Base-by-base conservation (phyloP, 495 filamentous ascomycete species). In the Chaetomium cochliodes region DNA sequence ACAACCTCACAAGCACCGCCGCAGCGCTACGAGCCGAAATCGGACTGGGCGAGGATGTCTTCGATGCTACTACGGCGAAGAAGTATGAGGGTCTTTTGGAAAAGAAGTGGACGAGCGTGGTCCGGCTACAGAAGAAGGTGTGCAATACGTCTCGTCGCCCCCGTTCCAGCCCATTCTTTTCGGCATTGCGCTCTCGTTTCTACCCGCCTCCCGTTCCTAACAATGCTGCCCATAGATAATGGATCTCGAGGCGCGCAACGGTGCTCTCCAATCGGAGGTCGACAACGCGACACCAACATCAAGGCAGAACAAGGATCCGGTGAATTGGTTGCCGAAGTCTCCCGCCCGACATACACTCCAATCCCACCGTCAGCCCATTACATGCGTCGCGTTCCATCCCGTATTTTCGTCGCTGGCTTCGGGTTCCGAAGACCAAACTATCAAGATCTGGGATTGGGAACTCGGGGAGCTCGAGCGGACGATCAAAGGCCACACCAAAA, bases 361-460 rank as follows among this genome's bases (percentile, higher is more conserved):
- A 72, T 93, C 90, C 6, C 94, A 98, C 73, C 86, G 93, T 63
- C 77, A 83, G 20, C 86, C 90, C 22, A 83, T 98, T 50, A 96
- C 88, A 41, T 93, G 89, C 68, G 86, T 98, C 58, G 94, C 94
- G 4, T 98, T 98, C 76, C 94, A 98, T 74, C 93, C 94, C 0
- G 81, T 94, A 60, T 97, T 96, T 73, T 92, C 92, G 22, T 92
- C 90, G 1, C 80, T 98, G 13, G 94, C 94, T 16, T 94, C 92
- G 0, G 94, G 91, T 20, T 96, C 93, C 44, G 94, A 97, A 70
- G 89, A 92, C 69, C 85, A 84, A 52, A 91, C 87, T 12, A 91
- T 92, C 72, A 98, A 98, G 73, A 92, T 98, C 57, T 98, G 94
- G 94, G 94, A 97, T 71, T 97, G 92, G 91, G 94, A 98, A 69